Percentiles rank a stretch among this genome's conserved stretches.
Conservation (phyloP, 192 early-diverging fungal species). For the Phycomyces blakesleeanus region DNA sequence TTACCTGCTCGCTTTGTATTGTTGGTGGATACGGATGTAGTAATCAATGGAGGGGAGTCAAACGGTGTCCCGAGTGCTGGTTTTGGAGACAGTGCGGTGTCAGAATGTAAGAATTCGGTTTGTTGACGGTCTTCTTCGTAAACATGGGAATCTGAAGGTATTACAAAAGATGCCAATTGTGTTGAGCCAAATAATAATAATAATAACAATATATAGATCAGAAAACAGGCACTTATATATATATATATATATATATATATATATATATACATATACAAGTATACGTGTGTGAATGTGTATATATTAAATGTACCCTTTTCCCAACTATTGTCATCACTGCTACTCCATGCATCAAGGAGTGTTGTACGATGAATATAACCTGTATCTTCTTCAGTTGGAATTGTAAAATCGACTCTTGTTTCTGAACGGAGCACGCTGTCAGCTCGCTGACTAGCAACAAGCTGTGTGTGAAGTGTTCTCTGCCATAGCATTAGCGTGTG, state of each 20-base stretch:
- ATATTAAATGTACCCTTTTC: slow-evolving; percentile 13
- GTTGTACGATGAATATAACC: neutral
- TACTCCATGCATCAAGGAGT: slow-evolving; percentile 1
- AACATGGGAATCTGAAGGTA: slow-evolving; percentile 8
- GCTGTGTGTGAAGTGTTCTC: slow-evolving; percentile 7
- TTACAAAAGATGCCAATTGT: no score
- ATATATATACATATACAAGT: no score
- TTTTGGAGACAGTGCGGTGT: neutral
- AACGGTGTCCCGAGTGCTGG: neutral
- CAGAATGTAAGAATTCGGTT: neutral
- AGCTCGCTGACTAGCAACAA: neutral
- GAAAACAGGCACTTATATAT: no score
- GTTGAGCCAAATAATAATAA: no score
- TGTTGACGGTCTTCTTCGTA: neutral
- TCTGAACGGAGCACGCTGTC: neutral
- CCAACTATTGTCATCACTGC: slow-evolving; percentile 16
- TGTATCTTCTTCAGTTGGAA: slow-evolving; percentile 1
- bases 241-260: no score
- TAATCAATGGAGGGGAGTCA: neutral
- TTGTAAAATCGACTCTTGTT: neutral
- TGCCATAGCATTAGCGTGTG: neutral
- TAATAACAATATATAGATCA: no score
- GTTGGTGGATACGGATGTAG: neutral
- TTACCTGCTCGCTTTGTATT: neutral
- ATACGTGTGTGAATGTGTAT: no score